A percentile compares a stretch with the other conserved stretches of the same genome.
Evolutionary conservation across 2,329 filamentous ascomycete genomes (phyloP).

Genomic region (Graphilbum fragrans): DNA sequence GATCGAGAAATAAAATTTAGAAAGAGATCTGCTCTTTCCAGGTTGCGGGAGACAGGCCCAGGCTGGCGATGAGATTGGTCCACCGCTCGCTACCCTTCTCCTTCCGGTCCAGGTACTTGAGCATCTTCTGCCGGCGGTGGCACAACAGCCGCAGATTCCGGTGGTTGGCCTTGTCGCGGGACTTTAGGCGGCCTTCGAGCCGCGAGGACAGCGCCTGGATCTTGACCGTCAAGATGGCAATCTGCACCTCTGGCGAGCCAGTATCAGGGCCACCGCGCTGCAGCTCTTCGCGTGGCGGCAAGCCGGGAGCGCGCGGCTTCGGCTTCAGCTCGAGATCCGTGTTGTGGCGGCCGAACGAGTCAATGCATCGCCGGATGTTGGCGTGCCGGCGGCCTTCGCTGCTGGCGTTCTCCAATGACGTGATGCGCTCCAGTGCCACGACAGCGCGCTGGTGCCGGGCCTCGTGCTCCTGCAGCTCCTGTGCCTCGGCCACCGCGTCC

Average conservation of each 20-base stretch:
- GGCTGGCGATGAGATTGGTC: conserved; percentile 69
- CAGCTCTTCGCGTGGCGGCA: conserved; percentile 24
- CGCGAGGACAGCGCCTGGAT: conserved; percentile 70
- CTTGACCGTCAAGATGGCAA: conserved; percentile 88
- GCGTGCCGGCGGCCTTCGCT: conserved; percentile 67
- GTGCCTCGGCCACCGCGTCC: conserved; percentile 28
- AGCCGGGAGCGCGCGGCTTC: conserved; percentile 37
- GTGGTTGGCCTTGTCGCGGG: conserved; percentile 91
- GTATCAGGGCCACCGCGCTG: conserved; percentile 79
- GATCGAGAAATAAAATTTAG: no score
- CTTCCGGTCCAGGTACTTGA: conserved; percentile 77
- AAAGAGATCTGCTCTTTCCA: conserved; percentile 84
- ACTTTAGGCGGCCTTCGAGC: conserved; percentile 52
- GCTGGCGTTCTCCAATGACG: conserved; percentile 63
- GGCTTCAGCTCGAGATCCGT: conserved; percentile 62
- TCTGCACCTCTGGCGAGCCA: conserved; percentile 93
- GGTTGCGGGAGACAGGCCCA: conserved; percentile 77
- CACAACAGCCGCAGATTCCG: conserved; percentile 75
- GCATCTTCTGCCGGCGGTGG: conserved; percentile 77
- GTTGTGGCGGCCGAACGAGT: conserved; percentile 80
- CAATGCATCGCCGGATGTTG: conserved; percentile 75
- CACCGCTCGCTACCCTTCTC: conserved; percentile 86
- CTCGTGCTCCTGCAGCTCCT: conserved; percentile 30
- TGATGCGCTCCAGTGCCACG: conserved; percentile 69
- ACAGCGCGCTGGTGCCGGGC: conserved; percentile 53